phyloP scores from a whole-genome alignment of 345 rosid species.

The Hibiscus syriacus region DNA sequence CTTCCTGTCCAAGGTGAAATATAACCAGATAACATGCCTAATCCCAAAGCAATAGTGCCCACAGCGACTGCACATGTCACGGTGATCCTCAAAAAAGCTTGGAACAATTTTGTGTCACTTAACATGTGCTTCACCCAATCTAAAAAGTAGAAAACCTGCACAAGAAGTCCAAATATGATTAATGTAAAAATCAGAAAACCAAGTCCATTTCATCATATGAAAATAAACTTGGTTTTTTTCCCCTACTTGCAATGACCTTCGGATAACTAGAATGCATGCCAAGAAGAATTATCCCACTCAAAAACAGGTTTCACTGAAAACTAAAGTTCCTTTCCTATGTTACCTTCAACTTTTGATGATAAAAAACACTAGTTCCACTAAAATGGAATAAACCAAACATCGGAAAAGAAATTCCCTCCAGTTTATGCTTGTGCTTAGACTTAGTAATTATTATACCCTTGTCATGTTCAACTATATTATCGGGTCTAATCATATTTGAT shows the following conservation, averaged over 20 bases:
- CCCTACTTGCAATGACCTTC: neutral
- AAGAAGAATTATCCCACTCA: neutral
- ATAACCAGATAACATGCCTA: slow-evolving; percentile 92
- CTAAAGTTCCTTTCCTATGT: neutral
- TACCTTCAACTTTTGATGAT: neutral
- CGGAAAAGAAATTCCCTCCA: too few relatives aligned
- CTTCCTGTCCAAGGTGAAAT: slow-evolving; percentile 99
- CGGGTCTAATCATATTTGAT: too few relatives aligned
- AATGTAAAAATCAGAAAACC: neutral
- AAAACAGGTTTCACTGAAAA: neutral
- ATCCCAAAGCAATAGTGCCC: slow-evolving; percentile 72
- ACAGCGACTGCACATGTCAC: slow-evolving; percentile 67
- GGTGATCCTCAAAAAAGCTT: slow-evolving; percentile 79
- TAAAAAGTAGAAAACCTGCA: slow-evolving; percentile 88
- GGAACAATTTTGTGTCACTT: slow-evolving; percentile 73
- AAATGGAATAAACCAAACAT: neutral
- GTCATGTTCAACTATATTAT: too few relatives aligned
- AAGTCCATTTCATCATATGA: neutral
- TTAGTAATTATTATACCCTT: neutral
- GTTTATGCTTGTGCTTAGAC: neutral
- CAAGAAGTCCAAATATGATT: slow-evolving; percentile 10
- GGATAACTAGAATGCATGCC: neutral
- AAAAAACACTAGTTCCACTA: too few relatives aligned
- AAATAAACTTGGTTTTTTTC: too few relatives aligned
- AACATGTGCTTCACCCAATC: slow-evolving; percentile 89